Base-by-base conservation (phyloP, 257 asterid genomes). In the Fraxinus americana region DNA sequence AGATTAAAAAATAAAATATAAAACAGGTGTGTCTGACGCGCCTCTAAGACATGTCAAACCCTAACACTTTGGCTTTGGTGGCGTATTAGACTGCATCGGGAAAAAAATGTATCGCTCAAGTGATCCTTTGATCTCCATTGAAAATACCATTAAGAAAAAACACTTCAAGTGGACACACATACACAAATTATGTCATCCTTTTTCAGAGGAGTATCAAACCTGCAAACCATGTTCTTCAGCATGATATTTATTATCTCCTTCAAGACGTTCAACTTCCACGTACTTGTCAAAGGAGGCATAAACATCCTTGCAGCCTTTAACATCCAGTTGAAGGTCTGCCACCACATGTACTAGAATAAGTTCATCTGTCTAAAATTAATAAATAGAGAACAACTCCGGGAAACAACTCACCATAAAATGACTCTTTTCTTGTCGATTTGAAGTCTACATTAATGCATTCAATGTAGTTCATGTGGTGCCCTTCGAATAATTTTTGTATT, bases 181-280 rank as follows among this genome's bases (percentile, higher is more conserved):
- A 30, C 35, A 32, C 35, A 63, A 43, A 52, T 12, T 72, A 23
- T 63, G 69, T 10, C 59, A 54, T 39, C 66, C 52, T 54, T 32
- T 41, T 74, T 68, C 66, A 32, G 48, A 35, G 29, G 29, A 76
- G 59, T 35, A 63, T 27, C 57, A 77, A 52, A 89, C 94, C 90
- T 89, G 94, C 80, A 89, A 85, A 77, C 94, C 94, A 82, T 89
- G 84, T n/a, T 85, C 87, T 83, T 88, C 94, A 68, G 94, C 92
- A 10, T 89, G 90, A 81, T 89, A 89, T 74, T 87, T 89, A 81
- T 89, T 88, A 72, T 88, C 94, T 3, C 94, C 94, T 74, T 89
- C 94, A 67, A 89, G 89, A 32, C 90, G 89, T 80, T 89, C 94
- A 68, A 89, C 91, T 82, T 85, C 92, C 27, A 89, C 94, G 63